Evolutionary conservation across 257 asterid species (phyloP).

Genomic region (Nicotiana tomentosiformis): DNA sequence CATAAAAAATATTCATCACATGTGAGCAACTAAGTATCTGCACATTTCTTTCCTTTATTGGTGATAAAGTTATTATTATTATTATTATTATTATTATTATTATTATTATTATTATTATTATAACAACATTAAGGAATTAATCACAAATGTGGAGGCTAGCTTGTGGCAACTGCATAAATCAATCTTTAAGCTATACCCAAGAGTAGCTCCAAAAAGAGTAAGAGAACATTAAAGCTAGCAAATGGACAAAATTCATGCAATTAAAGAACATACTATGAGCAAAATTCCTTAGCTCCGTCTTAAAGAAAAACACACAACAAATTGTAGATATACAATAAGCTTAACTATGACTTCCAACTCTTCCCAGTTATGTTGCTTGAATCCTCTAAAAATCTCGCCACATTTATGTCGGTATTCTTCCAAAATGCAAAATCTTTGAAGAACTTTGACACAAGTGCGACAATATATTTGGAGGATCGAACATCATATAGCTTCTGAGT

Average conservation of each 20-base stretch:
- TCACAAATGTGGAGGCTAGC: neutral
- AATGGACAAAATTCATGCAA: slow-evolving; percentile 4
- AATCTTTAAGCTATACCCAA: neutral
- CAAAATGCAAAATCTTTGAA: too few species aligned
- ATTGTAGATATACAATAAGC: neutral
- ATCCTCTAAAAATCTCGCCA: neutral
- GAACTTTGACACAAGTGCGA: neutral
- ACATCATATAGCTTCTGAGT: neutral
- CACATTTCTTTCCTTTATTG: neutral
- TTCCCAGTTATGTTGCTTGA: neutral
- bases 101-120: neutral
- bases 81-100: neutral
- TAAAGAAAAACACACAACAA: neutral
- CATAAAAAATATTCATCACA: neutral
- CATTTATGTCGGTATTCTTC: too few species aligned
- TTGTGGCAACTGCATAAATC: neutral
- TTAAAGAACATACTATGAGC: neutral
- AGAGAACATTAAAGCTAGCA: neutral
- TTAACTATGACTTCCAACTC: neutral
- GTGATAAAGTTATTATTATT: neutral
- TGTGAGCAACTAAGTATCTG: slow-evolving; percentile 1
- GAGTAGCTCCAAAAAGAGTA: slow-evolving; percentile 1
- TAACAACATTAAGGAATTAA: neutral
- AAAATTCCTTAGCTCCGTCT: neutral
- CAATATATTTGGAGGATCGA: neutral